These are phyloP conservation scores for Colletotrichum lini DNA, from an alignment of 2,329 filamentous ascomycete species.

Conservation along the genomic window DNA sequence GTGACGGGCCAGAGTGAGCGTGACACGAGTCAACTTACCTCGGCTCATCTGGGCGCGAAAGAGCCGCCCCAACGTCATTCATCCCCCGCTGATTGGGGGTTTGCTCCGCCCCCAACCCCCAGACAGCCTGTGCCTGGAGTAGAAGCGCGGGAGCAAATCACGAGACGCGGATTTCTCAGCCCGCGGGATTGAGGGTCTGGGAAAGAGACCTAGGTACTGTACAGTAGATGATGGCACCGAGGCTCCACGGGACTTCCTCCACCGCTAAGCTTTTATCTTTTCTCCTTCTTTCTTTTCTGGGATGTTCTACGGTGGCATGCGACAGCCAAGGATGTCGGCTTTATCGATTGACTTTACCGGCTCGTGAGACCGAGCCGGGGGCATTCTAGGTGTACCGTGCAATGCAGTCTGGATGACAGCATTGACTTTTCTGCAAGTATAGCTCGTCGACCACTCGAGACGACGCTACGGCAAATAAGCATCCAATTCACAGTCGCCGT, in stretches of 20 bases:
- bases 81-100: slow-evolving; percentile 35
- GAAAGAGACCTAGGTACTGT: slow-evolving; percentile 5
- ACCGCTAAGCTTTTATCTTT: neutral
- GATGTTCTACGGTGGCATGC: neutral
- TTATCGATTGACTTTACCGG: neutral
- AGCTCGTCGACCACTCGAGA: too few species aligned
- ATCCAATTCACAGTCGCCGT: too few species aligned
- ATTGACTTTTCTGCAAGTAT: too few species aligned
- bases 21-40: slow-evolving; percentile 41
- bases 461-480: too few species aligned
- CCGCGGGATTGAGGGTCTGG: slow-evolving; percentile 8
- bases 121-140: slow-evolving; percentile 17
- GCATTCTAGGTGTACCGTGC: too few species aligned
- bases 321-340: neutral
- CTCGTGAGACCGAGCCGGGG: too few species aligned
- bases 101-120: neutral
- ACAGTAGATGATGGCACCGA: slow-evolving; percentile 2
- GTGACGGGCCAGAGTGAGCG: slow-evolving; percentile 5
- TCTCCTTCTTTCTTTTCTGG: neutral
- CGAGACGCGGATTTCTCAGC: slow-evolving; percentile 40
- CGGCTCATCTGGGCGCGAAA: slow-evolving; percentile 43
- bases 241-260: slow-evolving; percentile 15
- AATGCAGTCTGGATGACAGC: too few species aligned
- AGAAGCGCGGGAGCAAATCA: slow-evolving; percentile 40
- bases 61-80: slow-evolving; percentile 18